Evolutionary conservation across 257 asterid genomes (phyloP), one percentile per base, ranked within the genome.

Genomic region (Nicotiana sylvestris): DNA sequence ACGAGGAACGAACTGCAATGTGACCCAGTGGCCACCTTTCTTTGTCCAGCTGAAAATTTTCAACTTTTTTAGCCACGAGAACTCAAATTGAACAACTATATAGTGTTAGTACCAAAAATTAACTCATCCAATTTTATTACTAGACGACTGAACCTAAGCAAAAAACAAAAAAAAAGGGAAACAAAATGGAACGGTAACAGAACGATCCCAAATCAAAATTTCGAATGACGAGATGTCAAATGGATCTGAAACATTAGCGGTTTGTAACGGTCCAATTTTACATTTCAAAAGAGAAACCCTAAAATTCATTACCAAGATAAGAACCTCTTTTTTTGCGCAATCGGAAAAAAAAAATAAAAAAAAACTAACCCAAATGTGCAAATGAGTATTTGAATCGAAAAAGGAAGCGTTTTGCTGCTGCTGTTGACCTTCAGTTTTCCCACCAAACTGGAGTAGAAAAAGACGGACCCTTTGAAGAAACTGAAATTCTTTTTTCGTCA

Each of bases 241-340:
- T 83, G 91, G 93, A 94, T 93, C 97, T 93, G 89, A 82, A 81
- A 25, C 64, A 29, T 60, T 79, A 55, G 76, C 33, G 16, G 67
- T 46, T 56, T 35, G 61, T 66, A 86, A 86, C 81, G 66, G 70
- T 81, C 78, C 65, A 85, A 84, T 33, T 84, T 81, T 67, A 55
- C 82, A 76, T 61, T 82, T 65, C 57, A 6, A 25, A 15, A 83
- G 65, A 30, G 57, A 86, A 88, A 81, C 86, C 91, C 90, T 83
- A 86, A 85, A 88, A 87, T 87, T 66, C 68, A 82, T 65, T 55
- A 46, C 32, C 53, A 61, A 78, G 15, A 55, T 65, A 37, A 78
- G 55, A n/a, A 35, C 66, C 25, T 76, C 70, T 43, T 43, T 43
- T 37, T 43, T 43, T 9, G 51, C 51, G 51, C 51, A 43, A 43